Evolutionary conservation across 2,329 filamentous ascomycete genomes (phyloP).

Genomic region (Diatrype stigma): DNA sequence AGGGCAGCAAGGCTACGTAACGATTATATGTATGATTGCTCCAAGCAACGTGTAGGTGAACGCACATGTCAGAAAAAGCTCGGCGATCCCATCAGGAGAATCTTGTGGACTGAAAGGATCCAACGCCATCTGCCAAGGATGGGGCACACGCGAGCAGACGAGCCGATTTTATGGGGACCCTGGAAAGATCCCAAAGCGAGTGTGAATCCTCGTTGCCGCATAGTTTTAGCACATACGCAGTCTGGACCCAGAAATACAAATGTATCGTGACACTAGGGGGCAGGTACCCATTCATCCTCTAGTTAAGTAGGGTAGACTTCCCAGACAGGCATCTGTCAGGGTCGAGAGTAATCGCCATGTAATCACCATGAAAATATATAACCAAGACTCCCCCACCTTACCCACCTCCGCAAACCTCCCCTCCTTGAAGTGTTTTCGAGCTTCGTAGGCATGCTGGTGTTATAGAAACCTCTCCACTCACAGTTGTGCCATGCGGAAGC

Average conservation of each 20-base stretch:
- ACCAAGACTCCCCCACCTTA: slow-evolving; percentile 4
- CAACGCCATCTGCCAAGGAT: background rate
- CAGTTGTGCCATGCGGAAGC: background rate
- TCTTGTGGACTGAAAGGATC: background rate
- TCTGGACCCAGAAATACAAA: background rate
- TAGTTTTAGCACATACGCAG: background rate
- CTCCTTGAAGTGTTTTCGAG: slow-evolving; percentile 1
- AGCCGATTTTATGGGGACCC: background rate
- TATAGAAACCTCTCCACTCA: background rate
- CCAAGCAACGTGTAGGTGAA: background rate
- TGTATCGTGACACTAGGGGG: background rate
- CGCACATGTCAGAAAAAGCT: background rate
- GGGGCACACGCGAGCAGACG: background rate
- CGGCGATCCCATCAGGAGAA: background rate
- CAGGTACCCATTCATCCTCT: background rate
- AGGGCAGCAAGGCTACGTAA: background rate
- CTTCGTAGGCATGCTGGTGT: background rate
- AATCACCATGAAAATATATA: slow-evolving; percentile 2
- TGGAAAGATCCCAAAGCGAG: background rate
- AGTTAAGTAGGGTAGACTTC: background rate
- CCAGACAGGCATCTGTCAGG: background rate
- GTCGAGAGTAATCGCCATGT: background rate
- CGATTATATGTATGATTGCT: background rate
- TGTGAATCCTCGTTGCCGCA: background rate
- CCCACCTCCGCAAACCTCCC: slow-evolving; percentile 19